Evolutionary conservation across 208 protist genomes (phyloP), one percentile per base, ranked within the genome.

Genomic region (Leishmania aethiopica): DNA sequence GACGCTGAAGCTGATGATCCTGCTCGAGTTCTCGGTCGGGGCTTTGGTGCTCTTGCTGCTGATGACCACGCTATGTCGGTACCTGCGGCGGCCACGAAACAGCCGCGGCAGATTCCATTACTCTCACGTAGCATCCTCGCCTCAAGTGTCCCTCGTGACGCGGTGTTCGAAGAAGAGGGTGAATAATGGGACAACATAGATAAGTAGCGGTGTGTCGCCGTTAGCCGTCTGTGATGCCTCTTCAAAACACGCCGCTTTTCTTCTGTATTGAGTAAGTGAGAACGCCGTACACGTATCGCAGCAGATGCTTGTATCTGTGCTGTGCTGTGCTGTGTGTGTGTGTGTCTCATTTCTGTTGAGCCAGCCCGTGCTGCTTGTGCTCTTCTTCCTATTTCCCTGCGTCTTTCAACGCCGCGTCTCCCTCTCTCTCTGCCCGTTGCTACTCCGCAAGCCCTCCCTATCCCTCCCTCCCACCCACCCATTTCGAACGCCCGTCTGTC

Each of bases 1-100:
- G 69, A 75, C 85, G 49, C 57, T 91, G 37, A 84, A 80, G 72
- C 51, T 62, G 37, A 71, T 83, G 32, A 42, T 88, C 49, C 49
- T 78, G 15, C 8, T 59, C 2, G 37, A 78, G 49, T 28, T 67
- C 3, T 25, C 42, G 47, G 28, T 67, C 35, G 4, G 28, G 51
- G 3, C 22, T 13, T 69, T n/a, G 35, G n/a, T 11, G 22, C 51
- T 73, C 37, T 3, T 80, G 37, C n/a, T 57, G n/a, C 7, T 57
- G 19, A 47, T 80, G 3, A 13, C 25, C 25, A 75, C 17, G 73
- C 8, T 62, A 62, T 28, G 22, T 22, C 73, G 47, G 73, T n/a
- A 19, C 35, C 1, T 55, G 51, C 19, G 35, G 51, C 51, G 32
- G 51, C 73, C 1, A 15, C 13, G 73, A 62, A 17, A 25, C 25